phyloP scores from a whole-genome alignment of 768 basidiomycete genomes.

The Podaxis mareebaensis region DNA sequence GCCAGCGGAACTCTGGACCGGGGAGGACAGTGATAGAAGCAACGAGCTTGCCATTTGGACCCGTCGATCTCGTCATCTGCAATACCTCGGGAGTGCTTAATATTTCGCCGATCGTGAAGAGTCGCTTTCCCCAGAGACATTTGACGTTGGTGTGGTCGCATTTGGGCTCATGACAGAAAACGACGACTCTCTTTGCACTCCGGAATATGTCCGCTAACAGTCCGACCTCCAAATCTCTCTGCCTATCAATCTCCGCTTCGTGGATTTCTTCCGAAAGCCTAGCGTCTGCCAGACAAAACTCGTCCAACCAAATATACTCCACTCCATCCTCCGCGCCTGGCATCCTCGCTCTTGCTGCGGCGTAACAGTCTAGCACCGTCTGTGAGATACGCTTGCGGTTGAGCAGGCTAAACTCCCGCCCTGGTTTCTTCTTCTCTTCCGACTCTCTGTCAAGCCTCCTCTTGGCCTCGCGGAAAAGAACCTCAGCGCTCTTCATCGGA shows the following conservation, averaged over 20 bases:
- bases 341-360: background rate
- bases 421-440: background rate
- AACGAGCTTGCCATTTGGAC: background rate
- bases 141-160: slow-evolving; percentile 5
- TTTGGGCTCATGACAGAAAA: slow-evolving; percentile 5
- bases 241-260: background rate
- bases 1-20: slow-evolving; percentile 1
- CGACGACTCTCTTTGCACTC: slow-evolving; percentile 7
- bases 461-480: background rate
- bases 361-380: slow-evolving; percentile 5
- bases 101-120: slow-evolving; percentile 14
- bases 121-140: slow-evolving; percentile 7
- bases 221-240: slow-evolving; percentile 4
- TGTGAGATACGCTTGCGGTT: slow-evolving; percentile 1
- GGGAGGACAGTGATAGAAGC: background rate
- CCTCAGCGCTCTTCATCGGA: slow-evolving; percentile 9
- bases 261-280: background rate
- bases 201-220: slow-evolving; percentile 13
- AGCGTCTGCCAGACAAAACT: slow-evolving; percentile 12
- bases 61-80: slow-evolving; percentile 1
- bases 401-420: background rate
- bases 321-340: background rate
- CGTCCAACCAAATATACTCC: slow-evolving; percentile 15
- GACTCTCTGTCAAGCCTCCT: background rate
- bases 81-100: slow-evolving; percentile 3